Base-by-base conservation (phyloP, 768 basidiomycete species). In the Fomitopsis pulvina region DNA sequence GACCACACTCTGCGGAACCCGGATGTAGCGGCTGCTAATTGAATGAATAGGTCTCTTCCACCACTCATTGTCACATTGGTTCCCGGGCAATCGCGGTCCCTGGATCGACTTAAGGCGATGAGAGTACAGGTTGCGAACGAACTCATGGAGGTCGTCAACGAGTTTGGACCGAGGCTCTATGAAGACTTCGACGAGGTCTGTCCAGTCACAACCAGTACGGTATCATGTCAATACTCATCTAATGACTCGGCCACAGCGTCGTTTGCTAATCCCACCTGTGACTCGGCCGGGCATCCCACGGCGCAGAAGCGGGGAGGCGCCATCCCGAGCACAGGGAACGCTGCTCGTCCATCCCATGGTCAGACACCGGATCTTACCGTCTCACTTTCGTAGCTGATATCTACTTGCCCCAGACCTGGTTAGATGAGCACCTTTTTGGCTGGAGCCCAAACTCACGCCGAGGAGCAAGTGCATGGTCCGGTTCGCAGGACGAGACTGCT, bases 381-480 rank as follows among this genome's bases (percentile, higher is more conserved):
- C 32, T 39, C 45, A 30, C 44, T 22, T 38, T 49, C 25, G 18
- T 40, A 38, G 29, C 56, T 29, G 18, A 29, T 44, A 44, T 9
- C 49, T 51, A 47, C 16, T 38, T 16, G 18, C 7, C 9, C 11
- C 61, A 80, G 72, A 83, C 86, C 12, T 94, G 92, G 92, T 77
- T 95, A 14, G 92, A 95, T 63, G 93, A 95, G 66, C 83, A 88
- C 7, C 75, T 96, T 22, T 96, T 95, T 62, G 93, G 92, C 41
- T 95, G 90, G 92, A 83, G 83, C 64, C 76, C 79, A 47, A 88
- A 84, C 56, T 77, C 87, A 2, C 71, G 68, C 41, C 81, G 79
- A 40, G 87, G 90, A 25, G 32, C 48, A 28, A 89, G 85, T 58
- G 88, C 81, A n/a, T 93, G 90, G 92, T 80, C 80, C 25, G 86